A percentile compares a stretch with the other conserved stretches of the same genome.
phyloP scores from a whole-genome alignment of 352 stramenopile species.

The Plasmopara muralis region DNA sequence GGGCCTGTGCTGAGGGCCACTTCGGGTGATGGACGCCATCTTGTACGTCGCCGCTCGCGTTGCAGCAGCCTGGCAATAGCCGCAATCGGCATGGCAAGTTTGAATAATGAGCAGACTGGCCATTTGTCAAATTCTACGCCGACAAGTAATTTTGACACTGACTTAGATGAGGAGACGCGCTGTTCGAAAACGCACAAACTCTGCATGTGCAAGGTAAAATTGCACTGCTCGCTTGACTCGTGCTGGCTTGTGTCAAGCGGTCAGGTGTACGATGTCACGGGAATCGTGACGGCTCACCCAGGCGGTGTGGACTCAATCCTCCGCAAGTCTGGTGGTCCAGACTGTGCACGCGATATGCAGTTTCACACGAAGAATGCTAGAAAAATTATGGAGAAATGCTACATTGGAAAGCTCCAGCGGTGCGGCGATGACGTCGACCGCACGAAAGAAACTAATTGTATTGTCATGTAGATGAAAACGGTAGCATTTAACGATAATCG shows the following conservation, averaged over 20 bases:
- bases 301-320: constrained; percentile 72
- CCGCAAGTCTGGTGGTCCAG: constrained; percentile 65
- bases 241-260: constrained; percentile 93
- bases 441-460: constrained; percentile 39
- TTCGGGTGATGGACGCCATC: constrained; percentile 3
- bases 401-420: constrained; percentile 65
- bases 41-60: constrained; percentile 24
- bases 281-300: constrained; percentile 63
- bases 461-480: constrained; percentile 64
- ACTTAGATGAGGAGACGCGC: constrained; percentile 26
- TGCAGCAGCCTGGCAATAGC: constrained; percentile 13
- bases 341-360: constrained; percentile 75
- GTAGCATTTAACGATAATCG: too few relatives aligned
- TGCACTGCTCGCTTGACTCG: constrained; percentile 87
- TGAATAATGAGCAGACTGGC: constrained; percentile 23
- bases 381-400: constrained; percentile 75
- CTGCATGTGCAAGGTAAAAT: constrained; percentile 66
- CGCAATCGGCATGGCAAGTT: constrained; percentile 12
- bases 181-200: constrained; percentile 62
- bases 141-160: constrained; percentile 13
- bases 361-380: constrained; percentile 76
- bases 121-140: constrained; percentile 7
- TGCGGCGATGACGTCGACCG: constrained; percentile 42
- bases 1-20: constrained; percentile 21
- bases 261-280: constrained; percentile 84